phyloP scores from a whole-genome alignment of 768 basidiomycete species.

The Boletus huronensis region DNA sequence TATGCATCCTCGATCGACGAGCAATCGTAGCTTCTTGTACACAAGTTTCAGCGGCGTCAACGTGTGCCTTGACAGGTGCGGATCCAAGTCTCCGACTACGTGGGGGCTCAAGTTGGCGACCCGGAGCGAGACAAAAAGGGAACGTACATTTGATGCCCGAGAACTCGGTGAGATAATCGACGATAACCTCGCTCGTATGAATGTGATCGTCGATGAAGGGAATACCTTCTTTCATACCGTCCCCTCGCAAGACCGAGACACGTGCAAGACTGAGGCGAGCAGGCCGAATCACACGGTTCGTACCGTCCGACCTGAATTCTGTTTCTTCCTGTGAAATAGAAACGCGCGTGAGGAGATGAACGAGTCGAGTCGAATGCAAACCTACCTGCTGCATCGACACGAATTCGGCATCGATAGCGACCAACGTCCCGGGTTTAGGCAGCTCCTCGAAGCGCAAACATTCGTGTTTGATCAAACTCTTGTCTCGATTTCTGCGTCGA shows the following conservation, averaged over 20 bases:
- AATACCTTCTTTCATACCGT: constrained; percentile 71
- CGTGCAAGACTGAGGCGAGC: constrained; percentile 89
- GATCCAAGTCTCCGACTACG: constrained; percentile 90
- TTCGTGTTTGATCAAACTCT: constrained; percentile 71
- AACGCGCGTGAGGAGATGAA: not conserved
- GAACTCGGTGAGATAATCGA: constrained; percentile 95
- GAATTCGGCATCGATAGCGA: constrained; percentile 97
- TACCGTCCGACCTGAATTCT: constrained; percentile 92
- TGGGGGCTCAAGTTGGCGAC: not conserved
- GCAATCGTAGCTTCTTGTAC: constrained; percentile 91
- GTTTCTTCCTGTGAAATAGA: constrained; percentile 71
- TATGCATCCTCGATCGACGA: constrained; percentile 93
- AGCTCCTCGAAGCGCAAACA: constrained; percentile 69
- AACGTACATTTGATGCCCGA: constrained; percentile 90
- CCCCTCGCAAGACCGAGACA: constrained; percentile 89
- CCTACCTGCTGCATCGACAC: constrained; percentile 91
- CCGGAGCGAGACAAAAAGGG: not conserved
- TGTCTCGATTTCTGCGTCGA: constrained; percentile 66
- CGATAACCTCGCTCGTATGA: constrained; percentile 91
- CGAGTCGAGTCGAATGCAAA: not conserved
- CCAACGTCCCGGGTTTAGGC: constrained; percentile 79
- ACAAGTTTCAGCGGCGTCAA: constrained; percentile 96
- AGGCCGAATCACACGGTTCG: constrained; percentile 88
- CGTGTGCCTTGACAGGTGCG: constrained; percentile 75
- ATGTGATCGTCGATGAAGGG: constrained; percentile 99